Base-by-base conservation (phyloP, 108 stramenopile genomes). In the Conticribra guillardii region DNA sequence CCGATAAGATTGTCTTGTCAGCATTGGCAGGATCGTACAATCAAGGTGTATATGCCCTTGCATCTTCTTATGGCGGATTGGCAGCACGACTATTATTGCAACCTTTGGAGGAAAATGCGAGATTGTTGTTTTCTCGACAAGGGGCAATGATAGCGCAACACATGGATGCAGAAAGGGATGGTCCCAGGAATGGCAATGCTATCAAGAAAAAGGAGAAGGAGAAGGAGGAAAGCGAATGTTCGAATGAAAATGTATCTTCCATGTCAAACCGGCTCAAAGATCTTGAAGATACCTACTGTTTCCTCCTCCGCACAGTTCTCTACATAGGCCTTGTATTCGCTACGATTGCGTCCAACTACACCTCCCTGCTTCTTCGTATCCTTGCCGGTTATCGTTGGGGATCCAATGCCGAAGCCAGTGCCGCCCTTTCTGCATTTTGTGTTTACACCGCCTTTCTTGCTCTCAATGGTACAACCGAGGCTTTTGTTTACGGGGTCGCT, bases 381-480 rank as follows among this genome's bases (percentile, higher is more conserved):
- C 65, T 96, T 41, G 94, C 88, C 2, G 94, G 94, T 16, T 62
- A 73, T 32, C 66, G 65, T 63, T 94, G 90, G 90, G 88, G 89
- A 23, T 69, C 70, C 45, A 88, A 88, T 65, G 32, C 45, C 19
- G 86, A 89, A 67, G 92, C 94, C 3, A 81, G 84, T 21, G 65
- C 73, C n/a, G 89, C 86, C 16, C 67, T 95, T 47, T 85, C 86
- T 21, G 91, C 91, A 28, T 92, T 93, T 56, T 98, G 97, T 73
- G 82, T 98, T 18, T 97, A 97, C 80, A 96, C 96, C 17, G 85
- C 91, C 24, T 91, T 95, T 55, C 52, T 98, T 57, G 93, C 93
- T 5, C 82, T 91, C 48, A 98, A 98, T 71, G 97, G 97, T 8
- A 96, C 85, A 80, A 93, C 95, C 27, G 97, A 98, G 86, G 96